Percentiles rank a stretch among this genome's conserved stretches.
These are phyloP conservation scores for Drosera spatulata DNA, from an alignment of 179 eudicot species.

Conservation along the genomic window DNA sequence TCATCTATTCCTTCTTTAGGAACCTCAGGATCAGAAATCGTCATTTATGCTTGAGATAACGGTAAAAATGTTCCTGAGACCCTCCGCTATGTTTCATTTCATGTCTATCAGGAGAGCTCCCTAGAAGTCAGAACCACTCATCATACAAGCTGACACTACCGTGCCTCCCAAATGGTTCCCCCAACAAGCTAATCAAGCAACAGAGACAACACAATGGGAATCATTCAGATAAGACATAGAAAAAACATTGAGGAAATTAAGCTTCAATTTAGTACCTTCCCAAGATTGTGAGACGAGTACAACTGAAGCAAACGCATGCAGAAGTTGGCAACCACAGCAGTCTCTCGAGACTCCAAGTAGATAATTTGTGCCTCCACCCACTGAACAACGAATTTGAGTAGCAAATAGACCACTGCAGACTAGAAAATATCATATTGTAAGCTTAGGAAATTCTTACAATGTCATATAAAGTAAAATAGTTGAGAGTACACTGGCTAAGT, in stretches of 20 bases:
- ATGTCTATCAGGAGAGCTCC: too few species aligned
- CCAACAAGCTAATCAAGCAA: too few species aligned
- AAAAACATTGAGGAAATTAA: background rate
- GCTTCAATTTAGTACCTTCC: constrained; percentile 48
- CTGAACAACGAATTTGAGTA: constrained; percentile 81
- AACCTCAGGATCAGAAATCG: too few species aligned
- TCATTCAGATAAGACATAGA: background rate
- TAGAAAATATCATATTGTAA: constrained; percentile 27
- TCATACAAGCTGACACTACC: too few species aligned
- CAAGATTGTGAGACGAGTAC: constrained; percentile 93
- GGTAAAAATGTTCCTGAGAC: too few species aligned
- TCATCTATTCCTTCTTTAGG: too few species aligned
- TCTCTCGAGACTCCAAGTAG: constrained; percentile 88
- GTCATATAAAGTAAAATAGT: background rate
- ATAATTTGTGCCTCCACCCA: constrained; percentile 97
- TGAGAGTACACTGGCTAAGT: background rate
- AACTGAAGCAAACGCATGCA: constrained; percentile 85
- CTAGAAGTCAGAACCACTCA: too few species aligned
- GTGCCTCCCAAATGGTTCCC: too few species aligned
- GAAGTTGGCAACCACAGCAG: constrained; percentile 61
- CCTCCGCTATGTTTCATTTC: too few species aligned
- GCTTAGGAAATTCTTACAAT: constrained; percentile 5
- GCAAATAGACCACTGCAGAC: constrained; percentile 85
- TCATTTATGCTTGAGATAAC: too few species aligned
- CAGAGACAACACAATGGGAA: background rate